Percentiles rank a stretch among this genome's conserved stretches.
These are phyloP conservation scores for Ilyonectria sp. DNA, from an alignment of 2,329 filamentous ascomycete species.

Conservation along the genomic window DNA sequence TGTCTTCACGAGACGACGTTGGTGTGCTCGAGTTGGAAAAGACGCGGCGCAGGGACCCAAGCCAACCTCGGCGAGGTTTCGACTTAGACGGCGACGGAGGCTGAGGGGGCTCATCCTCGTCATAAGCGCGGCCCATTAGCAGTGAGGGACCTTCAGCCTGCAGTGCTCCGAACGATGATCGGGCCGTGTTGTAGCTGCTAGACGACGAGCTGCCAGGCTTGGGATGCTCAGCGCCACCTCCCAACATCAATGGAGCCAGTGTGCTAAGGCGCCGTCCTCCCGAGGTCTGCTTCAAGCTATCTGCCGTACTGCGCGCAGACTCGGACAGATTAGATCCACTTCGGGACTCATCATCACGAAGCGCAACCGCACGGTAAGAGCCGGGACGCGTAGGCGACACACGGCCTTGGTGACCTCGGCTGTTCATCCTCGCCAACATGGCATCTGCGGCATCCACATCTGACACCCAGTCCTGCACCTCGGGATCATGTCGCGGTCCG, in stretches of 20 bases:
- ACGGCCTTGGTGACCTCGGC: slow-evolving; percentile 50
- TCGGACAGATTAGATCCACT: slow-evolving; percentile 73
- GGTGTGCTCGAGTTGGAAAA: slow-evolving; percentile 63
- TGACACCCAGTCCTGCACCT: slow-evolving; percentile 72
- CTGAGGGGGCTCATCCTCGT: slow-evolving; percentile 54
- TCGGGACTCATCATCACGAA: slow-evolving; percentile 64
- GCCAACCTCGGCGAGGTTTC: slow-evolving; percentile 73
- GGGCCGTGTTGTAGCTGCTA: slow-evolving; percentile 68
- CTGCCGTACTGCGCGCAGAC: slow-evolving; percentile 63
- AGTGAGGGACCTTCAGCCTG: slow-evolving; percentile 68
- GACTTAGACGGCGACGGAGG: slow-evolving; percentile 71
- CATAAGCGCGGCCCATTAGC: slow-evolving; percentile 56
- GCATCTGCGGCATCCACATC: slow-evolving; percentile 70
- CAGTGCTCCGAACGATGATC: slow-evolving; percentile 65
- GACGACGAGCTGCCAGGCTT: slow-evolving; percentile 59
- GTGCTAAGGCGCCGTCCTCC: slow-evolving; percentile 54
- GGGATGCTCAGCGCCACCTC: slow-evolving; percentile 46
- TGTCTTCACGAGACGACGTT: slow-evolving; percentile 48
- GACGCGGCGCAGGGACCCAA: slow-evolving; percentile 78
- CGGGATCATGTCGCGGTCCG: slow-evolving; percentile 60
- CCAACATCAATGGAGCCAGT: slow-evolving; percentile 47
- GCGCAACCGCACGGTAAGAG: slow-evolving; percentile 54
- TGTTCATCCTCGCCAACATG: slow-evolving; percentile 63
- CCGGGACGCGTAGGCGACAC: slow-evolving; percentile 57
- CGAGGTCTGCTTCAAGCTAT: slow-evolving; percentile 56